Percentiles rank a stretch among this genome's conserved stretches.
These are phyloP conservation scores for Aspergillus viridinutans DNA, from an alignment of 2,329 filamentous ascomycete genomes.

Conservation along the genomic window DNA sequence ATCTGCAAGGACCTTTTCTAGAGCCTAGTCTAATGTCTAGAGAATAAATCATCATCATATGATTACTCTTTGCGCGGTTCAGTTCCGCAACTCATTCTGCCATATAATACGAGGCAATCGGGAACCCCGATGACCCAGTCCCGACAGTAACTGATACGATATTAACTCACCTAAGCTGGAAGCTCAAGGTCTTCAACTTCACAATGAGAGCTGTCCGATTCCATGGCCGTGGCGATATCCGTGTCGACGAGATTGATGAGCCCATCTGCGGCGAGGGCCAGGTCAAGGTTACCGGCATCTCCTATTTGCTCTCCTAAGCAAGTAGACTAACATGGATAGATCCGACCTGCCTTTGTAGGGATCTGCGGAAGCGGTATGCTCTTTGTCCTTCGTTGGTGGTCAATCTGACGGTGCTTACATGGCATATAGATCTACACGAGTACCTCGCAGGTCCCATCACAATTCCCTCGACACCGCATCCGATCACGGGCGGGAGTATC, in stretches of 20 bases:
- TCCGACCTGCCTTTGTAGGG: slow-evolving; percentile 31
- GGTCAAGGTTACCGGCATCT: slow-evolving; percentile 34
- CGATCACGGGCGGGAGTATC: slow-evolving; percentile 53
- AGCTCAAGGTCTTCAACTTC: not conserved
- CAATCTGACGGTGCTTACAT: not conserved
- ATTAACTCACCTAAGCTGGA: not conserved
- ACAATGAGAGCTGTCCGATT: slow-evolving; percentile 36
- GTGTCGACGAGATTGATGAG: slow-evolving; percentile 33
- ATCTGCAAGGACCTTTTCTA: not conserved
- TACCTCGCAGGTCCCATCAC: slow-evolving; percentile 48
- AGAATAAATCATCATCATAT: not conserved
- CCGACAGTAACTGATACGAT: not conserved
- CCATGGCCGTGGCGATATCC: slow-evolving; percentile 32
- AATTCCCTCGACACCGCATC: slow-evolving; percentile 51
- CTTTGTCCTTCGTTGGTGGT: not conserved
- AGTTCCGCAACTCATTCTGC: not conserved
- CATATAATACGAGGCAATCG: not conserved
- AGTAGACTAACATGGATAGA: slow-evolving; percentile 10
- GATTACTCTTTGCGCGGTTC: not conserved
- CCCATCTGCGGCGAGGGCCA: slow-evolving; percentile 46
- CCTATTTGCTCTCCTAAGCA: not conserved
- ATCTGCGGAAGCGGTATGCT: slow-evolving; percentile 31
- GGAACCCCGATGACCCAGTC: not conserved
- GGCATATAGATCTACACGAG: slow-evolving; percentile 46
- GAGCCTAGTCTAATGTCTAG: not conserved